Percentiles rank a stretch among this genome's conserved stretches.
These are phyloP conservation scores for Bathelium albidoporum DNA, from an alignment of 495 filamentous ascomycete genomes.

Conservation along the genomic window DNA sequence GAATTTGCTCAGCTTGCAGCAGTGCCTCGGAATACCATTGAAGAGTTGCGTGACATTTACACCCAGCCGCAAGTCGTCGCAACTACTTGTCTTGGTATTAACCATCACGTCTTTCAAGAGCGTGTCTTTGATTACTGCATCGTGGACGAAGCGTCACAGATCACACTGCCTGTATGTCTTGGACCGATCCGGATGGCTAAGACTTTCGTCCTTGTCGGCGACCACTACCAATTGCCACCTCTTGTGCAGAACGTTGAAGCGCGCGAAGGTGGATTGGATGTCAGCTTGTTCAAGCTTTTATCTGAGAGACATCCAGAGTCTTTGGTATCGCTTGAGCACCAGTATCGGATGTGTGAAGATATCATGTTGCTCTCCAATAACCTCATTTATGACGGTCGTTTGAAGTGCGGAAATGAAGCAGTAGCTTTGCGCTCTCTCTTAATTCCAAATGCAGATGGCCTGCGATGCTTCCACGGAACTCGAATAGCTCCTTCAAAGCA, in stretches of 20 bases:
- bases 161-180: constrained; percentile 86
- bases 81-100: constrained; percentile 86
- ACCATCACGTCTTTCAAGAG: constrained; percentile 76
- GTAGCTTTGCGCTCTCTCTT: constrained; percentile 56
- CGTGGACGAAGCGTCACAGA: constrained; percentile 94
- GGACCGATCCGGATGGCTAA: constrained; percentile 87
- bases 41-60: constrained; percentile 74
- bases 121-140: constrained; percentile 96
- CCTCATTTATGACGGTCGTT: constrained; percentile 77
- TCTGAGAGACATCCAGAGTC: constrained; percentile 78
- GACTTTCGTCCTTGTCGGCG: constrained; percentile 91
- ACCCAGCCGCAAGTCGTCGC: constrained; percentile 79
- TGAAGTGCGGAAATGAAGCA: constrained; percentile 76
- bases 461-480: constrained; percentile 29
- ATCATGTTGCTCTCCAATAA: constrained; percentile 90
- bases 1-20: constrained; percentile 70
- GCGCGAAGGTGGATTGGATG: constrained; percentile 73
- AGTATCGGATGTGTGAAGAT: constrained; percentile 96
- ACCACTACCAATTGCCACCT: constrained; percentile 91
- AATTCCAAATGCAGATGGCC: constrained; percentile 46
- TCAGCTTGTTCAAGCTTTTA: constrained; percentile 86
- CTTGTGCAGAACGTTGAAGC: constrained; percentile 88
- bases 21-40: constrained; percentile 58
- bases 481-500: background rate
- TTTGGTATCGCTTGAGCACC: constrained; percentile 83